Conservation (phyloP, 1,139 yeast species). For the Candida buenavistaensis region DNA sequence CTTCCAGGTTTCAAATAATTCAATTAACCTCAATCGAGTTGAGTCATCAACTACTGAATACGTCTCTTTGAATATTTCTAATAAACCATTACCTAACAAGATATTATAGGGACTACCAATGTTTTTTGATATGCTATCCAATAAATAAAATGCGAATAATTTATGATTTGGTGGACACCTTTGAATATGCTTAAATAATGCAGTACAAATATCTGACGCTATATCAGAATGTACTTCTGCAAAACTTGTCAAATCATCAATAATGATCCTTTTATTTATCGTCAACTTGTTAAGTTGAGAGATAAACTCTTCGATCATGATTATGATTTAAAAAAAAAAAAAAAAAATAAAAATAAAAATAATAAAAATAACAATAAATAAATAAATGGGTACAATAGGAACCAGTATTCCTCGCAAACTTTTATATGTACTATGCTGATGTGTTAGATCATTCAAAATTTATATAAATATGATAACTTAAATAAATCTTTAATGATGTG, state of each 20-base stretch:
- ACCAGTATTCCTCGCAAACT: too few species aligned
- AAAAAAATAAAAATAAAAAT: background rate
- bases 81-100: conserved; percentile 35
- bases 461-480: too few species aligned
- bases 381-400: too few species aligned
- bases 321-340: too few species aligned
- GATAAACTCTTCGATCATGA: conserved; percentile 25
- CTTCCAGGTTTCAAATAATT: conserved; percentile 44
- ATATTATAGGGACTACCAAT: conserved; percentile 47
- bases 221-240: conserved; percentile 35
- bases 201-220: conserved; percentile 32
- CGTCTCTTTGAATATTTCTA: conserved; percentile 37
- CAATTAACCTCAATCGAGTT: conserved; percentile 19
- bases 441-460: background rate
- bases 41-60: conserved; percentile 41
- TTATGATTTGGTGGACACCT: conserved; percentile 42
- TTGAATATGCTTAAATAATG: conserved; percentile 34
- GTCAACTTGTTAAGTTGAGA: conserved; percentile 35
- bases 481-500: too few species aligned
- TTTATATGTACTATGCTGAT: too few species aligned
- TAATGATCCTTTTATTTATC: conserved; percentile 39
- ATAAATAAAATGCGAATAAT: conserved; percentile 36
- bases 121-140: conserved; percentile 46
- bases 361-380: too few species aligned
- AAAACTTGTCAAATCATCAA: conserved; percentile 38